Base-by-base conservation (phyloP, 768 basidiomycete genomes). In the Rhizopogon salebrosus region DNA sequence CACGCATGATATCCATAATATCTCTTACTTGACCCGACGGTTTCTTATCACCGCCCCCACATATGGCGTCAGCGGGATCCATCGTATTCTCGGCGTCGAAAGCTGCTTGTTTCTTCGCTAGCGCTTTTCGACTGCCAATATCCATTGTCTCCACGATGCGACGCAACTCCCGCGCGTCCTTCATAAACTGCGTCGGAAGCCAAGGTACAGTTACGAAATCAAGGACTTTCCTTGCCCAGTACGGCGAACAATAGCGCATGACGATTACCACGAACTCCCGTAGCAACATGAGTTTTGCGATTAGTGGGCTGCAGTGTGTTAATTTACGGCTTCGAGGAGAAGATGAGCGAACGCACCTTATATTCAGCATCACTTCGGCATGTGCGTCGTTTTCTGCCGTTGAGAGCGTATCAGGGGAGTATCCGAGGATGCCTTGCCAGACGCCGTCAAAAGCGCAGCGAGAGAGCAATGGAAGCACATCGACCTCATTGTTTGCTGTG, bases 1-100 rank as follows among this genome's bases (percentile, higher is more conserved):
- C 54, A 80, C 80, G 59, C 37, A 82, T 65, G 23, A 77, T 66
- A 54, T 75, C 77, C 51, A 80, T 78, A 31, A 82, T 73, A 63
- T 80, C 78, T 52, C 75, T 80, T 10, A 59, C 68, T 61, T 68
- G 48, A 35, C 57, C 59, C 9, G 49, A 49, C 26, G 60, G 55
- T n/a, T 31, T 35, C 27, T 55, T 16, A 36, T 43, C 29, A 39
- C 64, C 54, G 52, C 63, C 51, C 51, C 63, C 35, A 41, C 45
- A 11, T 46, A 64, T 51, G 4, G 18, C 4, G 10, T 4, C 31
- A 31, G 10, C 31, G 10, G 10, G 9, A 31, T 31, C 9, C 31
- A 11, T 51, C 1, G 61, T 62, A 18, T 65, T 62, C 4, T 72
- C 40, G 6, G 55, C 61, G 20, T 53, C 49, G 26, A 52, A 35